A percentile compares a stretch with the other conserved stretches of the same genome.
phyloP scores from a whole-genome alignment of 1,139 yeast genomes.

The Lodderomyces margitis region DNA sequence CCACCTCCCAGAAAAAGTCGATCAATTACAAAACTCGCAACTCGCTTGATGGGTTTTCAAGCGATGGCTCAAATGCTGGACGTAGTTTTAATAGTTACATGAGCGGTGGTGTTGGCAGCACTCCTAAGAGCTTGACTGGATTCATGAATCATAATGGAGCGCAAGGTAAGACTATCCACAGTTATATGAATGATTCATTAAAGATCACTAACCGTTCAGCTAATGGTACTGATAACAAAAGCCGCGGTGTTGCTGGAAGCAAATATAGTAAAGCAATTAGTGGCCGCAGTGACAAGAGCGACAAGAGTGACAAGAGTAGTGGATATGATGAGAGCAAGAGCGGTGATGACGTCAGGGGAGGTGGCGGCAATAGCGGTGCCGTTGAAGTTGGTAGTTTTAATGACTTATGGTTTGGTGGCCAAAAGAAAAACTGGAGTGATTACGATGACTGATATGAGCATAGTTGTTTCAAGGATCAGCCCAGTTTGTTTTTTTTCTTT shows the following conservation, averaged over 20 bases:
- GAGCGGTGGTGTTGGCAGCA: neutral
- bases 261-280: neutral
- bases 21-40: neutral
- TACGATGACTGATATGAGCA: conserved; percentile 22
- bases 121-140: neutral
- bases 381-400: conserved; percentile 1
- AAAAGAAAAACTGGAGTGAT: conserved; percentile 33
- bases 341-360: neutral
- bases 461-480: neutral
- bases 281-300: neutral
- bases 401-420: conserved; percentile 3
- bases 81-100: neutral
- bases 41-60: neutral
- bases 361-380: neutral
- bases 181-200: neutral
- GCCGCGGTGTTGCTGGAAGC: neutral
- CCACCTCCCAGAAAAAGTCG: too few relatives aligned
- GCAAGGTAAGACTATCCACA: neutral
- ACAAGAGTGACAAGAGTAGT: conserved; percentile 1
- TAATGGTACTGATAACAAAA: neutral
- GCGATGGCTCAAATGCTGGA: neutral
- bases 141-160: neutral
- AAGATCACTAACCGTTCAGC: neutral
- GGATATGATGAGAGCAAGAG: neutral
- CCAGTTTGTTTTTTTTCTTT: neutral